phyloP scores from a whole-genome alignment of 1,284 basidiomycete species.

The Leccinum huronense region DNA sequence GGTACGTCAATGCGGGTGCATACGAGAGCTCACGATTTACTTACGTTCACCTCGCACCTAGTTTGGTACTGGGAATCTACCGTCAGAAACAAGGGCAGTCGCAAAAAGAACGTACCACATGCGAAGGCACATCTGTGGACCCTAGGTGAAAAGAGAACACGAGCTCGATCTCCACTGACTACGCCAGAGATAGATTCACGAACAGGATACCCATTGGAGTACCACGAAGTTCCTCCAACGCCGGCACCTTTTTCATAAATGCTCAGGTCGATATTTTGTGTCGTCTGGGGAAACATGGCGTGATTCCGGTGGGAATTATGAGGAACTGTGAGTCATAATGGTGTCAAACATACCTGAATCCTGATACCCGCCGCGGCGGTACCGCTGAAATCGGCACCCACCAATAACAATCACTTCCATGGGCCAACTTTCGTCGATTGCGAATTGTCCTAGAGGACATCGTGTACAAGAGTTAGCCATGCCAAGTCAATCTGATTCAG shows the following conservation, averaged over 20 bases:
- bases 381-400: slow-evolving; percentile 34
- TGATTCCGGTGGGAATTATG: background rate
- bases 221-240: slow-evolving; percentile 59
- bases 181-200: slow-evolving; percentile 11
- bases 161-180: background rate
- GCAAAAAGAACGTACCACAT: slow-evolving; percentile 37
- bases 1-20: background rate
- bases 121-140: slow-evolving; percentile 48
- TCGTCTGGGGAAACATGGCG: slow-evolving; percentile 50
- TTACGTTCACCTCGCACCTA: slow-evolving; percentile 54
- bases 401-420: slow-evolving; percentile 22
- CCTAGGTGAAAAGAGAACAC: background rate
- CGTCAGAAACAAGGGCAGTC: background rate
- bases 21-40: slow-evolving; percentile 4
- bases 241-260: slow-evolving; percentile 36
- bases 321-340: rapidly evolving
- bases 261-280: slow-evolving; percentile 52
- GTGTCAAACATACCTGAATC: slow-evolving; percentile 38
- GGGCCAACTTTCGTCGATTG: slow-evolving; percentile 18
- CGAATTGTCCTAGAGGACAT: slow-evolving; percentile 16
- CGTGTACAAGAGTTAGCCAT: background rate
- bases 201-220: slow-evolving; percentile 40
- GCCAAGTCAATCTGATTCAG: background rate
- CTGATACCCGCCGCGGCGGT: slow-evolving; percentile 41
- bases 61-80: slow-evolving; percentile 50